These are phyloP conservation scores for Chaetomiaceae sp. DNA, from an alignment of 2,329 filamentous ascomycete species.

Conservation along the genomic window DNA sequence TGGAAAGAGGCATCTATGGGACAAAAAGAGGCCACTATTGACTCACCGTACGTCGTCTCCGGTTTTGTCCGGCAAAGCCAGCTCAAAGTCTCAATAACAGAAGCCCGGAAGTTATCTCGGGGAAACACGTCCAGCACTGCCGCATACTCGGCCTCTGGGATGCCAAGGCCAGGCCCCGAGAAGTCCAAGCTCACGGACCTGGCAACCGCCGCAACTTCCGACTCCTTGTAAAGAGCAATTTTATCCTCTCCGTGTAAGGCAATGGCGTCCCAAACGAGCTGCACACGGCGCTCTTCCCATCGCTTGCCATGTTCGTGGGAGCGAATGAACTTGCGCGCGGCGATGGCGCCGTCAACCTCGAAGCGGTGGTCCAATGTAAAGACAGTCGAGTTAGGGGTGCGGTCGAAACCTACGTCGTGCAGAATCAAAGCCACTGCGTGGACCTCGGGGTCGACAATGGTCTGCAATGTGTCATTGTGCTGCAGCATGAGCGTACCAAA, in stretches of 20 bases:
- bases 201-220: not conserved
- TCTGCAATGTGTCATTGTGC: not conserved
- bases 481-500: not conserved
- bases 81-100: not conserved
- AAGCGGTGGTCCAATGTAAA: not conserved
- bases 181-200: not conserved
- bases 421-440: not conserved
- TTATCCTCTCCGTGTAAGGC: not conserved
- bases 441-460: not conserved
- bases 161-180: not conserved
- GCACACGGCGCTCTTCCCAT: not conserved
- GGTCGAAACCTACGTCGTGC: not conserved
- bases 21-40: not conserved
- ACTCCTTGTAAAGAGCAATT: not conserved
- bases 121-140: not conserved
- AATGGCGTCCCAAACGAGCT: not conserved
- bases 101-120: not conserved
- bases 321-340: not conserved
- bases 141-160: not conserved
- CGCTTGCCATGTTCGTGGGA: not conserved
- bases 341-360: not conserved
- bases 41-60: not conserved
- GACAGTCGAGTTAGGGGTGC: not conserved
- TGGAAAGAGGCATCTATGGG: not conserved
- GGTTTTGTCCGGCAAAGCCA: not conserved